A percentile compares a stretch with the other conserved stretches of the same genome.
Conservation (phyloP, 495 filamentous ascomycete species). For the Aspergillus kassunensis region DNA sequence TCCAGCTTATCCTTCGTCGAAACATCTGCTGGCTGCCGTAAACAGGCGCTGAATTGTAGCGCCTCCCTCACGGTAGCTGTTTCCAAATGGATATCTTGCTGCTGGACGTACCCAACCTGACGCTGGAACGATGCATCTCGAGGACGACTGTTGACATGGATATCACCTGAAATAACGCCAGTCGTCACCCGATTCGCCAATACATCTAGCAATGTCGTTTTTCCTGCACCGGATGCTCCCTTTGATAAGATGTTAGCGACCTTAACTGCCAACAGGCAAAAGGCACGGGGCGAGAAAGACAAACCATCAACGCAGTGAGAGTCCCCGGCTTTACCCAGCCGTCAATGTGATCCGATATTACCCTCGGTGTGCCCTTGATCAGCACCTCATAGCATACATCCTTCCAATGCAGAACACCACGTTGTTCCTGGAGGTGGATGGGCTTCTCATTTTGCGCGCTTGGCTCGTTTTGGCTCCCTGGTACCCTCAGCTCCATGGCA, state of each 20-base stretch:
- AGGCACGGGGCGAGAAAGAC: not conserved
- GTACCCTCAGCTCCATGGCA: conserved; percentile 33
- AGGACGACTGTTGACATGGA: conserved; percentile 49
- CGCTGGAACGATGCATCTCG: conserved; percentile 82
- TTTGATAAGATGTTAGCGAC: conserved; percentile 4
- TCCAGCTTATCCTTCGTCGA: conserved; percentile 75
- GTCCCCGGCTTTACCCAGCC: conserved; percentile 65
- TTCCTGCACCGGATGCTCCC: conserved; percentile 59
- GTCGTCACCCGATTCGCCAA: conserved; percentile 52
- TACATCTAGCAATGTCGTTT: conserved; percentile 61
- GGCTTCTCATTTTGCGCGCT: not conserved
- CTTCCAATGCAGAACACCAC: conserved; percentile 74
- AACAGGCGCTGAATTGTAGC: conserved; percentile 75
- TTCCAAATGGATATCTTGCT: conserved; percentile 86
- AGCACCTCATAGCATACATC: conserved; percentile 69
- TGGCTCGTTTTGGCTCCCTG: conserved; percentile 10
- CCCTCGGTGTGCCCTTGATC: conserved; percentile 53
- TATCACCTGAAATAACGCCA: conserved; percentile 50
- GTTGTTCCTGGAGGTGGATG: conserved; percentile 52
- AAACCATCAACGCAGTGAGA: conserved; percentile 58
- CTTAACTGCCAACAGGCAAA: not conserved
- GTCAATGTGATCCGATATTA: conserved; percentile 58
- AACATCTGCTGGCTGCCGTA: conserved; percentile 74
- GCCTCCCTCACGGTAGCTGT: conserved; percentile 84
- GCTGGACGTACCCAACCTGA: conserved; percentile 94